phyloP scores from a whole-genome alignment of 2,329 filamentous ascomycete species.

The Aspergillus puulaauensis region DNA sequence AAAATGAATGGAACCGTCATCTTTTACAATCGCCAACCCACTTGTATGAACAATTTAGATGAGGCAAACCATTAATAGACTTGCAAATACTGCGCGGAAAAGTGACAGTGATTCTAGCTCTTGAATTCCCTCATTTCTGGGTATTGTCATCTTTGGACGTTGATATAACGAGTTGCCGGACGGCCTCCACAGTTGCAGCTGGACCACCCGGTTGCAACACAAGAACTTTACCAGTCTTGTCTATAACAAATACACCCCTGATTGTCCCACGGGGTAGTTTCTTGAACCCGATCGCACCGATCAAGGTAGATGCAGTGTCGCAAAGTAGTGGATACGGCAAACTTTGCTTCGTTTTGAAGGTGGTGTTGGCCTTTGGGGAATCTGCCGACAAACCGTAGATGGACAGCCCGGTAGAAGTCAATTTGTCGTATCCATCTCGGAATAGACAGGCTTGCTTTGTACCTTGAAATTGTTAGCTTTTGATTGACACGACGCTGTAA shows the following conservation, averaged over 20 bases:
- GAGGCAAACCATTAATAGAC: neutral
- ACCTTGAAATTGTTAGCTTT: slow-evolving; percentile 54
- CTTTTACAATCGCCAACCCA: neutral
- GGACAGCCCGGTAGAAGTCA: slow-evolving; percentile 75
- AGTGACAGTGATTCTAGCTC: neutral
- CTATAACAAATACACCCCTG: slow-evolving; percentile 83
- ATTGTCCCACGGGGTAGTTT: slow-evolving; percentile 78
- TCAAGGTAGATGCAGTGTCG: slow-evolving; percentile 72
- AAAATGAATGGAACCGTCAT: neutral
- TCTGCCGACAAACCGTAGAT: slow-evolving; percentile 91
- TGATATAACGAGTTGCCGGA: slow-evolving; percentile 67
- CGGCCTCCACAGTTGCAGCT: slow-evolving; percentile 72
- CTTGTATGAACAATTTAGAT: neutral
- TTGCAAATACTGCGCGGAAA: neutral
- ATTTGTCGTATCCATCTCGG: slow-evolving; percentile 75
- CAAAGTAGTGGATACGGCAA: slow-evolving; percentile 87
- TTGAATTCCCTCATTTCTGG: neutral
- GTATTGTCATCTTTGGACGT: neutral
- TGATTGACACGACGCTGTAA: neutral
- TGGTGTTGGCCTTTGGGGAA: slow-evolving; percentile 86
- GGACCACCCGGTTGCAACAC: slow-evolving; percentile 74
- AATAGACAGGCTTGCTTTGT: slow-evolving; percentile 92
- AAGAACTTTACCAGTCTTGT: slow-evolving; percentile 78
- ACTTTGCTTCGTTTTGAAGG: slow-evolving; percentile 87
- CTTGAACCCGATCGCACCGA: slow-evolving; percentile 83